Percentiles rank a stretch among this genome's conserved stretches.
phyloP scores from a whole-genome alignment of 169 alveolate species.

The Eimeria praecox region DNA sequence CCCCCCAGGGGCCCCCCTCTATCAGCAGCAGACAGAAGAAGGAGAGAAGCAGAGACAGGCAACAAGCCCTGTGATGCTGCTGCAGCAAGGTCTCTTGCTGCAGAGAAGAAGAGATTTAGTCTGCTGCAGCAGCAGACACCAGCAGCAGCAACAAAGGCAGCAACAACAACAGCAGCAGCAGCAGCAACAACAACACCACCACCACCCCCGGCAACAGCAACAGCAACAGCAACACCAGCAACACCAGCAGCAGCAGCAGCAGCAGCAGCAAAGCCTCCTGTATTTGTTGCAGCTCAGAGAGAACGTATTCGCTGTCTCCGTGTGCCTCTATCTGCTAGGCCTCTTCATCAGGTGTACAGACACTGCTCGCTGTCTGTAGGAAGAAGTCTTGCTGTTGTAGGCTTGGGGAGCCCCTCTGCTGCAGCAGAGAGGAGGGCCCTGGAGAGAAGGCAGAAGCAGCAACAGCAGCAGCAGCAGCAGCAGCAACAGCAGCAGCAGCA shows the following conservation, averaged over 20 bases:
- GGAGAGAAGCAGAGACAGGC: not conserved
- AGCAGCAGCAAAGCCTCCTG: not conserved
- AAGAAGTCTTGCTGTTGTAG: not conserved
- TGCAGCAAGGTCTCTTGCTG: not conserved
- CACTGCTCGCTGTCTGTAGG: not conserved
- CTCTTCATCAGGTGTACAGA: not conserved
- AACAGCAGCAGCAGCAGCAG: not conserved
- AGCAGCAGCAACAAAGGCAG: too few species aligned
- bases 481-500: too few species aligned
- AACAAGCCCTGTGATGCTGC: not conserved
- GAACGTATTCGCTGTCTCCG: not conserved
- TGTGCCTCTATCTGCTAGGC: not conserved
- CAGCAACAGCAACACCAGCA: not conserved
- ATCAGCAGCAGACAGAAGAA: too few species aligned
- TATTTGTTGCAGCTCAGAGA: not conserved
- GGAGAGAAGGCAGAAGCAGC: not conserved
- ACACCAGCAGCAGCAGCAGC: not conserved
- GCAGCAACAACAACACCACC: not conserved
- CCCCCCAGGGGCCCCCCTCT: not conserved
- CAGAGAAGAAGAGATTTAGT: too few species aligned
- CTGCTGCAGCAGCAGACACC: too few species aligned
- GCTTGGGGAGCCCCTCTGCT: not conserved
- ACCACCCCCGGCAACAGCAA: not conserved
- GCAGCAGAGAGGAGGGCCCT: not conserved
- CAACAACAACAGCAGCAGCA: not conserved